phyloP scores from a whole-genome alignment of 2,329 filamentous ascomycete species.

The Hymenoscyphus salicellus region DNA sequence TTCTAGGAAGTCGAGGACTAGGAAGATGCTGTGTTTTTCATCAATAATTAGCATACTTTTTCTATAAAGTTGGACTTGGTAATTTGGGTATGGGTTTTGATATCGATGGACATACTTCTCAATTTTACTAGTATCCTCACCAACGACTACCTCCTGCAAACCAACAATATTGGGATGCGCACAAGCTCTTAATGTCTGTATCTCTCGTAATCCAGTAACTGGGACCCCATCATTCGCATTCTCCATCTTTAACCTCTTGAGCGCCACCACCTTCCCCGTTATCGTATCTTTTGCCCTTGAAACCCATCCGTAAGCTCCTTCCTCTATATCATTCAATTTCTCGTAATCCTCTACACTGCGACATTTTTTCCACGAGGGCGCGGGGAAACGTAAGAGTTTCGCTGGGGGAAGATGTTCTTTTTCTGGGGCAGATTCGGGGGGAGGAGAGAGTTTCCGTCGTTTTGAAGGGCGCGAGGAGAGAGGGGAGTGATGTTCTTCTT shows the following conservation, averaged over 20 bases:
- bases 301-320: conserved; percentile 94
- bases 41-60: conserved; percentile 20
- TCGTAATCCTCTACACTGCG: conserved; percentile 85
- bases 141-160: conserved; percentile 80
- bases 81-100: neutral
- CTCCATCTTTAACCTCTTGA: conserved; percentile 93
- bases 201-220: conserved; percentile 89
- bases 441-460: conserved; percentile 52
- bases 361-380: conserved; percentile 64
- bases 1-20: conserved; percentile 96
- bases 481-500: conserved; percentile 33
- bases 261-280: conserved; percentile 78
- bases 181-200: conserved; percentile 81
- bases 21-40: conserved; percentile 67
- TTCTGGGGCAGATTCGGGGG: conserved; percentile 16
- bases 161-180: conserved; percentile 78
- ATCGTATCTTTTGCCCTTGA: conserved; percentile 73
- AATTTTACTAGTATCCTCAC: conserved; percentile 54
- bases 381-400: conserved; percentile 69
- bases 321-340: conserved; percentile 92
- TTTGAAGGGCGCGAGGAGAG: conserved; percentile 56
- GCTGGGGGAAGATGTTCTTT: conserved; percentile 41
- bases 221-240: conserved; percentile 70
- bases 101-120: conserved; percentile 47
- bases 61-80: neutral